phyloP scores from a whole-genome alignment of 2,329 filamentous ascomycete species.

The Dissoconium aciculare region DNA sequence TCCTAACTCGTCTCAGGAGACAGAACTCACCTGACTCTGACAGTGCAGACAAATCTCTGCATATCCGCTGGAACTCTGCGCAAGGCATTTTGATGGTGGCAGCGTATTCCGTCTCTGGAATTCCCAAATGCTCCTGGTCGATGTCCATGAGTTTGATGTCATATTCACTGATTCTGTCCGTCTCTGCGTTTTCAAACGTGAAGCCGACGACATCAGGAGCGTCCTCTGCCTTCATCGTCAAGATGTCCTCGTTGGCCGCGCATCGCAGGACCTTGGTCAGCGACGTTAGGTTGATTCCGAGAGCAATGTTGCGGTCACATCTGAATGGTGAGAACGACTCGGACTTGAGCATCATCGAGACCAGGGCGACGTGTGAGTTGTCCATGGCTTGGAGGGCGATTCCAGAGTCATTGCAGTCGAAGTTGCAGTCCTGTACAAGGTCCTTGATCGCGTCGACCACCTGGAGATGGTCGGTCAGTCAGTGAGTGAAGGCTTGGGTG shows the following conservation, averaged over 20 bases:
- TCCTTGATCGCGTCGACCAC: constrained; percentile 99
- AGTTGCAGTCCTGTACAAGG: constrained; percentile 98
- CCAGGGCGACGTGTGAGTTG: constrained; percentile 97
- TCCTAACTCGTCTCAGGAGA: no score
- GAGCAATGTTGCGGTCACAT: constrained; percentile 96
- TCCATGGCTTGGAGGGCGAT: constrained; percentile 99
- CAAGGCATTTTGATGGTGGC: constrained; percentile 82
- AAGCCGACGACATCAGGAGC: constrained; percentile 90
- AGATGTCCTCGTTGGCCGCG: constrained; percentile 82
- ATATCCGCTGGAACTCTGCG: constrained; percentile 85
- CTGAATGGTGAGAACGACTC: constrained; percentile 90
- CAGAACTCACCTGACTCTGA: constrained; percentile 85
- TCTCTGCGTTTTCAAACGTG: constrained; percentile 78
- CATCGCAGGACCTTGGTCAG: constrained; percentile 94
- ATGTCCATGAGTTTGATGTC: constrained; percentile 99
- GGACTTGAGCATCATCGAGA: constrained; percentile 96
- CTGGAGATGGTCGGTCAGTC: constrained; percentile 32
- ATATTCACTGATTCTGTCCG: constrained; percentile 92
- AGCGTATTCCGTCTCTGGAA: constrained; percentile 96
- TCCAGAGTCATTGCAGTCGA: constrained; percentile 99
- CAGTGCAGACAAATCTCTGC: constrained; percentile 76
- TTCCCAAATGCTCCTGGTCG: constrained; percentile 97
- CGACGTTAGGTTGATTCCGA: constrained; percentile 91
- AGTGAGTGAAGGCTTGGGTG: neutral
- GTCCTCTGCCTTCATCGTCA: constrained; percentile 96